Conservation (phyloP, 805 yeast genomes). For the Kluyveromyces lactis region DNA sequence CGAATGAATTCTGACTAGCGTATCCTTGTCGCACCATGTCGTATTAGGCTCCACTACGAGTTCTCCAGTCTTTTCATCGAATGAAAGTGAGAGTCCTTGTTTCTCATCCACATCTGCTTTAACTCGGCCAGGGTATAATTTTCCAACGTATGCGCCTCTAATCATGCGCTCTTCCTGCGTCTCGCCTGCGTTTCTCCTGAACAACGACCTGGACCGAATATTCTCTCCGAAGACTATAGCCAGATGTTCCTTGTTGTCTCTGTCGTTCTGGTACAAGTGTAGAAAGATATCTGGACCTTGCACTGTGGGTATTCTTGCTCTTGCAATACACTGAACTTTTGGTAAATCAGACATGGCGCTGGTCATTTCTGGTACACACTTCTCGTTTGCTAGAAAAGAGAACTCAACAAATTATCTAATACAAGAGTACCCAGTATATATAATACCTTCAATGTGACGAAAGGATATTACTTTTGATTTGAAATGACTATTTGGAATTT, state of each 20-base stretch:
- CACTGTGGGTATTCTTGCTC: conserved; percentile 96
- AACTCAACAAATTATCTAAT: no score
- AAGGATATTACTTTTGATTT: no score
- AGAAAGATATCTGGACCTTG: conserved; percentile 89
- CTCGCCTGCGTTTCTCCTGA: conserved; percentile 51
- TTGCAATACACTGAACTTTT: conserved; percentile 73
- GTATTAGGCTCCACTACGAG: conserved; percentile 14
- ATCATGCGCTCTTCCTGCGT: conserved; percentile 93
- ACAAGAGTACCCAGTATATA: no score
- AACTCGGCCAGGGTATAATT: conserved; percentile 76
- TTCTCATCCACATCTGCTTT: conserved; percentile 55
- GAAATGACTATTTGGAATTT: no score
- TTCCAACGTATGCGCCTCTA: conserved; percentile 95
- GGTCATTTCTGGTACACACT: no score
- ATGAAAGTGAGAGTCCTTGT: conserved; percentile 32
- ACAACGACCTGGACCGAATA: conserved; percentile 70
- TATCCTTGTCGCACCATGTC: conserved; percentile 29
- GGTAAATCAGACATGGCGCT: conserved; percentile 39
- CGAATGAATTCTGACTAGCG: conserved; percentile 83
- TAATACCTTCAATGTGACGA: no score
- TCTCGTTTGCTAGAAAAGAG: no score
- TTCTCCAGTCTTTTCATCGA: conserved; percentile 34
- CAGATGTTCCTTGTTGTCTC: conserved; percentile 87
- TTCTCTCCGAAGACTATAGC: conserved; percentile 96
- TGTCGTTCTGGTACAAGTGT: conserved; percentile 78